A percentile compares a stretch with the other conserved stretches of the same genome.
Evolutionary conservation across 345 rosid genomes (phyloP).

Genomic region (Alliaria petiolata): DNA sequence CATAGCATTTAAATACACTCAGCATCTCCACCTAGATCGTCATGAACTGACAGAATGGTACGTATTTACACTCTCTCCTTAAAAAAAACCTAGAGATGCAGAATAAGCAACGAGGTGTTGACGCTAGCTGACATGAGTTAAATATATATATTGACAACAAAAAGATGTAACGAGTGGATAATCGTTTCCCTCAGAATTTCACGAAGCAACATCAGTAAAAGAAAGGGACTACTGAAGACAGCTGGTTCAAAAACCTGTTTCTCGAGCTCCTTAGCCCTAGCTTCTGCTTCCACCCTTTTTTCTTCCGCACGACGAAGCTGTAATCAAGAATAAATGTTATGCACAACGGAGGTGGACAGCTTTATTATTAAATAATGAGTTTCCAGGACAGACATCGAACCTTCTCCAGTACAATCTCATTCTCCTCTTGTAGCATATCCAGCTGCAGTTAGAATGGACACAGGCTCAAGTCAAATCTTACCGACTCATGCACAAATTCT

Average conservation of each 20-base stretch:
- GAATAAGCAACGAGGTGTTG: not conserved
- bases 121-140: not conserved
- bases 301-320: slow-evolving; percentile 86
- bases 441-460: slow-evolving; percentile 52
- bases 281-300: slow-evolving; percentile 79
- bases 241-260: slow-evolving; percentile 64
- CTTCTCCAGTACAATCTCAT: slow-evolving; percentile 68
- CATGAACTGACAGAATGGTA: not conserved
- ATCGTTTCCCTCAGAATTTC: not conserved
- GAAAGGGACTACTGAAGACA: not conserved
- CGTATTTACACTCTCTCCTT: not conserved
- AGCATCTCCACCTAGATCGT: not conserved
- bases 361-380: not conserved
- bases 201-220: not conserved
- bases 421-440: slow-evolving; percentile 95
- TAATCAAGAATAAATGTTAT: slow-evolving; percentile 29
- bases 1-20: not conserved
- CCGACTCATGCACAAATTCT: not conserved
- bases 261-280: slow-evolving; percentile 94
- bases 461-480: slow-evolving; percentile 26
- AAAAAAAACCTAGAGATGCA: not conserved
- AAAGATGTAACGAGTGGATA: not conserved
- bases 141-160: not conserved
- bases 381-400: slow-evolving; percentile 31
- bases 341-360: slow-evolving; percentile 6